Conservation (phyloP, 345 rosid genomes). For the Salix koriyanagi region DNA sequence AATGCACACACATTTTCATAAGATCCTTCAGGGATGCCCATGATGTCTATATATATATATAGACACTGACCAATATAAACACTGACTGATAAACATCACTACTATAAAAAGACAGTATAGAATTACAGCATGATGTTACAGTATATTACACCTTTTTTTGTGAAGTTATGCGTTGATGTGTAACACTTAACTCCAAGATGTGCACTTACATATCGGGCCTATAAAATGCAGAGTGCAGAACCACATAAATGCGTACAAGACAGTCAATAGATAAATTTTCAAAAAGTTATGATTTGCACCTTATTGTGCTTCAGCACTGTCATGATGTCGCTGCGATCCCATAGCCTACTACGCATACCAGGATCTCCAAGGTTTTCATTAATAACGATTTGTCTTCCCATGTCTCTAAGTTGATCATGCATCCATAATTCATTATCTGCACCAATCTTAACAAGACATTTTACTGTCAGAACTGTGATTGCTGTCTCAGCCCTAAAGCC, state of each 20-base stretch:
- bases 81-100: no score
- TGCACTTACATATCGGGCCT: no score
- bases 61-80: background rate
- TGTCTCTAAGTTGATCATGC: conserved; percentile 77
- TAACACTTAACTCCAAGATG: no score
- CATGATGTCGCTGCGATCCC: conserved; percentile 53
- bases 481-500: conserved; percentile 45
- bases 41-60: background rate
- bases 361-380: conserved; percentile 23
- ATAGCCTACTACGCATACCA: conserved; percentile 54
- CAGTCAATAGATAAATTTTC: no score
- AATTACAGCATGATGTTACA: no score
- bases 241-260: no score
- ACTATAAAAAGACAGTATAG: no score
- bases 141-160: no score
- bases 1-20: no score
- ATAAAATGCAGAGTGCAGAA: no score
- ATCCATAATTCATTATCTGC: conserved; percentile 39
- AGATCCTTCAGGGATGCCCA: no score
- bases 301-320: conserved; percentile 30
- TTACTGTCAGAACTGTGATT: conserved; percentile 41
- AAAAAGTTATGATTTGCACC: conserved; percentile 23
- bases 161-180: no score
- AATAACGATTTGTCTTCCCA: conserved; percentile 61
- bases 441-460: conserved; percentile 49